Evolutionary conservation across 2,329 filamentous ascomycete species (phyloP), one percentile per base, ranked within the genome.

Genomic region (Calonectria montana): DNA sequence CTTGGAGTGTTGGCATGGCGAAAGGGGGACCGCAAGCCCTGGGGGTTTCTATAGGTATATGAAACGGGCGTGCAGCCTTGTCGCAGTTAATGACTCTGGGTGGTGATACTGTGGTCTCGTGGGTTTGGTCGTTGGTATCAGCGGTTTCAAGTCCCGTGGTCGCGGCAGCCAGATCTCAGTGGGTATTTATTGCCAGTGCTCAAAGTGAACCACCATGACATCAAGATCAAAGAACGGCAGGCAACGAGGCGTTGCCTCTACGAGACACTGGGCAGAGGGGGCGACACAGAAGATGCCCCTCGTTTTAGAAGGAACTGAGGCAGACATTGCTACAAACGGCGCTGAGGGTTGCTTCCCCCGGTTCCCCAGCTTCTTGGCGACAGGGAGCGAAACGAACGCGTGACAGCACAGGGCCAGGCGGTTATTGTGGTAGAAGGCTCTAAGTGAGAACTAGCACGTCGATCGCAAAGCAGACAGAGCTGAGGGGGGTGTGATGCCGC

Each of bases 1-100:
- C 74, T 27, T 79, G 73, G 67, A 62, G 69, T 64, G 74, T 71
- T 48, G 75, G 72, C 77, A 83, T 82, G 15, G 64, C 78, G 71
- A 71, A 65, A 18, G 31, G 35, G 18, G 35, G 57, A 57, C 31
- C 13, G 66, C 47, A 39, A 39, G 37, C 16, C 63, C 65, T 68
- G 57, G 65, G 57, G 16, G 50, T 62, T 62, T 41, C 41, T 48
- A 59, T 69, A 62, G 65, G 65, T 59, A 57, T 48, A 55, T 16
- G 37, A 37, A 35, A 13, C 23, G 43, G 31, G 23, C 15, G 41
- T 61, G 39, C 53, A 39, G 41, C 41, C 53, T 65, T 37, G 39
- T 61, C 23, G 25, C 29, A 27, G 15, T 18, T 50, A 31, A 47
- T 43, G 67, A 59, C 39, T 47, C 16, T 23, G 23, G 35, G 29